Percentiles rank a stretch among this genome's conserved stretches.
phyloP scores from a whole-genome alignment of 2,329 filamentous ascomycete species.

The Alternaria atra region DNA sequence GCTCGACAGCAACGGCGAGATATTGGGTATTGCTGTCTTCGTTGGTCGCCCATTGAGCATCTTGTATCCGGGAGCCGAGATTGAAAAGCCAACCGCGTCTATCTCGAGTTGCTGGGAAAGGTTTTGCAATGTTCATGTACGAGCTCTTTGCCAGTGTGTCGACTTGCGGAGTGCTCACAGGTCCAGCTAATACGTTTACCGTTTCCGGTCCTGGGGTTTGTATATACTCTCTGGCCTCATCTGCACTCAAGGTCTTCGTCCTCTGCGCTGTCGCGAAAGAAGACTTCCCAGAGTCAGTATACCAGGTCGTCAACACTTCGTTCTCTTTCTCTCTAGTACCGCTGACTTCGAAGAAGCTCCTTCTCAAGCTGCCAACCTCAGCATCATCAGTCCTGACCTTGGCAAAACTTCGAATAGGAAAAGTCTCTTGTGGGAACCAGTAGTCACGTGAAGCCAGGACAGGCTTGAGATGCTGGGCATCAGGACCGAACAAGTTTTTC shows the following conservation, averaged over 20 bases:
- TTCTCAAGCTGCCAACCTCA: slow-evolving; percentile 48
- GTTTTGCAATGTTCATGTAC: slow-evolving; percentile 56
- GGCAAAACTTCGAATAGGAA: slow-evolving; percentile 54
- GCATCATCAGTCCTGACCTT: neutral
- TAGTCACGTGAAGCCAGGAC: slow-evolving; percentile 59
- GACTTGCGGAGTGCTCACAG: slow-evolving; percentile 54
- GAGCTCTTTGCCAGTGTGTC: slow-evolving; percentile 55
- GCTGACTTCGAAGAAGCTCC: slow-evolving; percentile 55
- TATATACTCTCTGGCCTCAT: slow-evolving; percentile 56
- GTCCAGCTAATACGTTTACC: slow-evolving; percentile 62
- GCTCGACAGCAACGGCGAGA: slow-evolving; percentile 59
- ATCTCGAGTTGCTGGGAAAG: slow-evolving; percentile 36
- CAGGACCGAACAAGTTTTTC: slow-evolving; percentile 61
- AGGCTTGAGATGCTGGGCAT: slow-evolving; percentile 59
- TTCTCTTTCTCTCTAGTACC: slow-evolving; percentile 56
- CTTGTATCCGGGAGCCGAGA: slow-evolving; percentile 63
- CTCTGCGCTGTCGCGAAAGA: slow-evolving; percentile 56
- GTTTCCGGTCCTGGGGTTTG: slow-evolving; percentile 38
- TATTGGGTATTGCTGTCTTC: slow-evolving; percentile 61
- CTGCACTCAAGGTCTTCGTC: slow-evolving; percentile 44
- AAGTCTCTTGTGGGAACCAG: slow-evolving; percentile 61
- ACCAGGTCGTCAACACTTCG: slow-evolving; percentile 64
- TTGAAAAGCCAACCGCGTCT: slow-evolving; percentile 65
- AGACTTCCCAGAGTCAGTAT: slow-evolving; percentile 54
- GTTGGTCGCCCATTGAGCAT: slow-evolving; percentile 57